Evolutionary conservation across 495 filamentous ascomycete genomes (phyloP).

Genomic region (Penicillium crystallinum): DNA sequence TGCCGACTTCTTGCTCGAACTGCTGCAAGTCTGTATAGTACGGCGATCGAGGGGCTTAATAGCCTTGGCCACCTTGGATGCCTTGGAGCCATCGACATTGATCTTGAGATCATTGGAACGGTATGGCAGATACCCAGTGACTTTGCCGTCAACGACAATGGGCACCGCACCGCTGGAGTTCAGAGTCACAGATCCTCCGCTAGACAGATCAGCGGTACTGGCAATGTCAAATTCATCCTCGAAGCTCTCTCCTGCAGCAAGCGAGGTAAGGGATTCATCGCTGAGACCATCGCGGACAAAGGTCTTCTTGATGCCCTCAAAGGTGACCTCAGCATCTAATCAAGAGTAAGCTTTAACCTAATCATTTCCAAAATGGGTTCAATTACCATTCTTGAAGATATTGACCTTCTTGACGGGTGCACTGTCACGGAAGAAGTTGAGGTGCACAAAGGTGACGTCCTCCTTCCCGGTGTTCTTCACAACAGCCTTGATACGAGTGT

Average conservation of each 20-base stretch:
- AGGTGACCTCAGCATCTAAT: conserved; percentile 46
- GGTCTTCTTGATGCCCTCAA: conserved; percentile 53
- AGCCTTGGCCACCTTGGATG: conserved; percentile 43
- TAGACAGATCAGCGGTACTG: conserved; percentile 48
- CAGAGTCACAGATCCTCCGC: conserved; percentile 43
- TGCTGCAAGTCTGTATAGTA: conserved; percentile 46
- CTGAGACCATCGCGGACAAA: conserved; percentile 41
- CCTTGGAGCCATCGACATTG: conserved; percentile 46
- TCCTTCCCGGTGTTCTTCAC: conserved; percentile 55
- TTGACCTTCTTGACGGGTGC: conserved; percentile 56
- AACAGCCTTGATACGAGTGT: conserved; percentile 54
- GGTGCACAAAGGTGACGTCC: conserved; percentile 54
- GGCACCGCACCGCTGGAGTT: conserved; percentile 50
- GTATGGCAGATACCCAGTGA: conserved; percentile 21
- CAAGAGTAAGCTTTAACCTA: background rate
- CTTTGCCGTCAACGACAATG: conserved; percentile 30
- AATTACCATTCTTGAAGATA: conserved; percentile 49
- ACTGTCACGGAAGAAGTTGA: conserved; percentile 56
- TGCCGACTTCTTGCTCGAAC: conserved; percentile 33
- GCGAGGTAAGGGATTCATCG: conserved; percentile 49
- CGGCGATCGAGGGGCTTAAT: conserved; percentile 44
- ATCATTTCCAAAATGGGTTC: background rate
- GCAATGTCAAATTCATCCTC: conserved; percentile 55
- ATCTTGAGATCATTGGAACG: conserved; percentile 23
- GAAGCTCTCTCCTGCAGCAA: conserved; percentile 51